Evolutionary conservation across 2,329 filamentous ascomycete species (phyloP).

Genomic region (Geosmithia morbida): DNA sequence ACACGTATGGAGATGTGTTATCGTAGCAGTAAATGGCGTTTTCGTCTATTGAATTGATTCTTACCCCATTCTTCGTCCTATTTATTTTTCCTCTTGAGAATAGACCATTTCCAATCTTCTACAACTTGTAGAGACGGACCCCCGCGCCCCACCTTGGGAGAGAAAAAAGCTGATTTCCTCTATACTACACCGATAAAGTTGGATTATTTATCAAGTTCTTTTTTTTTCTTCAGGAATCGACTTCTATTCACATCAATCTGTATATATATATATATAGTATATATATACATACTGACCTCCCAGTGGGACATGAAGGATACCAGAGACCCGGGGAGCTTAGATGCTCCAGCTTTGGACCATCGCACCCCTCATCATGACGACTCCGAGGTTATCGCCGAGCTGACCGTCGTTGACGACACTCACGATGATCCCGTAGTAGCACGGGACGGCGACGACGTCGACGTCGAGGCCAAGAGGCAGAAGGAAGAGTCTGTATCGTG

Average conservation of each 20-base stretch:
- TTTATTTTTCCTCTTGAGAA: neutral
- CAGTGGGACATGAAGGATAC: neutral
- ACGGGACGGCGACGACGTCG: neutral
- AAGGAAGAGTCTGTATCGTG: conserved; percentile 25
- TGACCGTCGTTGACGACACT: neutral
- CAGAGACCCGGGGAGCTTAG: neutral
- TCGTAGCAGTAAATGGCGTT: no score
- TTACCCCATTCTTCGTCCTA: neutral
- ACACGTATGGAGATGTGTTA: no score
- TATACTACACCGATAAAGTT: no score
- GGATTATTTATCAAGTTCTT: neutral
- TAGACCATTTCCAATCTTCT: neutral
- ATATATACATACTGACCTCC: no score
- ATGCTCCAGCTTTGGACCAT: neutral
- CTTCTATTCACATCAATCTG: no score
- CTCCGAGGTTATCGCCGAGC: neutral
- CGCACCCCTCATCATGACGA: neutral
- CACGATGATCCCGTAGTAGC: neutral
- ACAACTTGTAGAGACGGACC: neutral
- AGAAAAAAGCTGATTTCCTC: neutral
- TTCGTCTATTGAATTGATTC: no score
- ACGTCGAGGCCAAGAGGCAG: neutral
- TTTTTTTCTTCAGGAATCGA: neutral
- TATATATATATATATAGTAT: no score
- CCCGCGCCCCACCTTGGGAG: neutral